Conservation (phyloP, 164 flowering plant genomes). For the Protea cynaroides region DNA sequence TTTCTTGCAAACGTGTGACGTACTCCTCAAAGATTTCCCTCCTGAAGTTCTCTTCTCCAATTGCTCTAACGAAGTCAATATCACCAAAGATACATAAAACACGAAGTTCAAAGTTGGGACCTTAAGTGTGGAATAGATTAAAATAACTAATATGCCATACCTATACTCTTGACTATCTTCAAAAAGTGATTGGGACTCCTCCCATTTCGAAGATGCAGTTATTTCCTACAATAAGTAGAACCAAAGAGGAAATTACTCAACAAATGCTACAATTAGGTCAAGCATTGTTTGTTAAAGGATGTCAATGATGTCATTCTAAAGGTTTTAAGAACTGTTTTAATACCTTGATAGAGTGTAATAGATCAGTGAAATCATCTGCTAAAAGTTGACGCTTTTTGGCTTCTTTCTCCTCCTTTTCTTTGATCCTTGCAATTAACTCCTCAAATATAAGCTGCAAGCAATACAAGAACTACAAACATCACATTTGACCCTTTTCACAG, state of each 20-base stretch:
- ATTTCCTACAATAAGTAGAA: conserved; percentile 56
- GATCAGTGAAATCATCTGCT: conserved; percentile 69
- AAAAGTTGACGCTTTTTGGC: conserved; percentile 80
- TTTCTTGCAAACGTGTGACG: conserved; percentile 58
- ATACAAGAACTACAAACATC: background rate
- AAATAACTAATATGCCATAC: conserved; percentile 23
- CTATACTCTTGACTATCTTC: conserved; percentile 83
- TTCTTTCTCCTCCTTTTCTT: conserved; percentile 97
- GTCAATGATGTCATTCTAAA: too few species aligned
- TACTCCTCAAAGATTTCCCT: conserved; percentile 79
- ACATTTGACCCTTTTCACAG: background rate
- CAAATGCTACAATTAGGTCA: background rate
- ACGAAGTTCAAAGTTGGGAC: background rate
- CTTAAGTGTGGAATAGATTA: background rate
- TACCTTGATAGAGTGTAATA: conserved; percentile 66
- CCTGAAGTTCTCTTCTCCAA: conserved; percentile 56
- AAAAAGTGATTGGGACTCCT: conserved; percentile 60
- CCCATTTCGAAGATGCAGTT: conserved; percentile 74
- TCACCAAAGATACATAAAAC: background rate
- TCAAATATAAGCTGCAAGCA: conserved; percentile 73
- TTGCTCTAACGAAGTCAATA: conserved; percentile 32
- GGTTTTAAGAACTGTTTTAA: background rate
- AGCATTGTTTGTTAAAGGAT: background rate
- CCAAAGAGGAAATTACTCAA: background rate
- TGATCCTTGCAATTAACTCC: conserved; percentile 68